Conservation (phyloP, 805 yeast species). For the Yarrowia hollandica region DNA sequence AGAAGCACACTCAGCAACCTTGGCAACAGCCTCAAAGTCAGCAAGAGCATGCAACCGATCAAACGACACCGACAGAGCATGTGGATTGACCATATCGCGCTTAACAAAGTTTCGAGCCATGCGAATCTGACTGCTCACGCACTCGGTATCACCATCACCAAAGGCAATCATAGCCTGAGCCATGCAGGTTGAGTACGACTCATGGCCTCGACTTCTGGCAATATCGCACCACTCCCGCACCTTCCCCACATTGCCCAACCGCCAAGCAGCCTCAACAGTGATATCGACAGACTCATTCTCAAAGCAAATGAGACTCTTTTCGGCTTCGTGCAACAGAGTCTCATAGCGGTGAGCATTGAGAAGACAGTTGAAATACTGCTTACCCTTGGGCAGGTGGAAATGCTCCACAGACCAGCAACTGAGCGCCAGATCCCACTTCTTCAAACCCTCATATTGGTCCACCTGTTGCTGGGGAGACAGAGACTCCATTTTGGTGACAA, state of each 20-base stretch:
- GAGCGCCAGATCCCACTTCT: constrained; percentile 83
- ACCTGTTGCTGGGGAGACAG: constrained; percentile 73
- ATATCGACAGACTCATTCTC: constrained; percentile 47
- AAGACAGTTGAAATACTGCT: constrained; percentile 61
- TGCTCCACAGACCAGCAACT: constrained; percentile 68
- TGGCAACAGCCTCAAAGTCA: constrained; percentile 49
- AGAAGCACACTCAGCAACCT: constrained; percentile 2
- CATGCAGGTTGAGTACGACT: constrained; percentile 59
- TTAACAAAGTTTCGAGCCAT: constrained; percentile 63
- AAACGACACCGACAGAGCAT: constrained; percentile 53
- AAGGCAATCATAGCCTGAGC: constrained; percentile 55
- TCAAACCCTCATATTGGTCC: constrained; percentile 76
- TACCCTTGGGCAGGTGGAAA: constrained; percentile 46
- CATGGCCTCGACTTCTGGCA: constrained; percentile 38
- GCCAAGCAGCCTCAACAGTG: constrained; percentile 73
- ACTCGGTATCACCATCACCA: constrained; percentile 42
- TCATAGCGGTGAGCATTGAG: constrained; percentile 76
- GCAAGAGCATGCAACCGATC: constrained; percentile 59
- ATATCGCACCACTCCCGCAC: constrained; percentile 60
- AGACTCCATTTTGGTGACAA: constrained; percentile 62
- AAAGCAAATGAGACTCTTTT: constrained; percentile 37
- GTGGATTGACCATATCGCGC: constrained; percentile 51
- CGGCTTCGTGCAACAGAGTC: constrained; percentile 56
- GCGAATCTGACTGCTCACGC: constrained; percentile 46
- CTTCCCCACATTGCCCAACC: constrained; percentile 54